Percentiles rank a stretch among this genome's conserved stretches.
Evolutionary conservation across 2,329 filamentous ascomycete genomes (phyloP).

Genomic region (Alternaria brassicicola): DNA sequence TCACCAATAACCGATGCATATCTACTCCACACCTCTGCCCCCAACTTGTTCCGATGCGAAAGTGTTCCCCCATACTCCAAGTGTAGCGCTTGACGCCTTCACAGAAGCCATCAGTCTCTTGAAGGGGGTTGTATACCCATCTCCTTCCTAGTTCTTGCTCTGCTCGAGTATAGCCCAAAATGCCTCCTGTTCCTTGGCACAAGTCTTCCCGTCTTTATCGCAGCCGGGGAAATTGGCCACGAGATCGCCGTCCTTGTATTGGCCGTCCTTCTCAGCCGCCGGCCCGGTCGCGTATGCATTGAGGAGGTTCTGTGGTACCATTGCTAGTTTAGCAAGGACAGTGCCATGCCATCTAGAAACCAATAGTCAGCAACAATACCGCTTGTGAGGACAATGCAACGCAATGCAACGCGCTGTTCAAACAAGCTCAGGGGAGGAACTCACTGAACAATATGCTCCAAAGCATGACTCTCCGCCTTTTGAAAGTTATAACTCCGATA

Average conservation of each 20-base stretch:
- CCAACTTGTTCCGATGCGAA: neutral
- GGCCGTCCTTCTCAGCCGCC: constrained; percentile 51
- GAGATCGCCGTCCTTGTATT: constrained; percentile 84
- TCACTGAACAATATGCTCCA: constrained; percentile 66
- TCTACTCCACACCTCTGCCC: neutral
- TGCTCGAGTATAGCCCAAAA: constrained; percentile 50
- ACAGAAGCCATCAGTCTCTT: neutral
- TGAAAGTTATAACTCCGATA: constrained; percentile 96
- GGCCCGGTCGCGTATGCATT: constrained; percentile 72
- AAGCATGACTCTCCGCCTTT: constrained; percentile 87
- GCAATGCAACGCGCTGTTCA: neutral
- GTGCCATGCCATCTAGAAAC: constrained; percentile 88
- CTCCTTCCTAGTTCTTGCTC: constrained; percentile 9
- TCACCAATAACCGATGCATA: neutral
- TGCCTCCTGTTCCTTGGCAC: constrained; percentile 72
- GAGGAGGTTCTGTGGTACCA: constrained; percentile 84
- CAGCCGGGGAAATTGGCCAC: constrained; percentile 81
- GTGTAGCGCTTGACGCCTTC: no score
- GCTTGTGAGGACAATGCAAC: neutral
- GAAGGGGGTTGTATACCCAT: no score
- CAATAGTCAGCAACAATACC: neutral
- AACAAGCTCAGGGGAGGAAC: constrained; percentile 18
- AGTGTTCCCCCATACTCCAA: neutral
- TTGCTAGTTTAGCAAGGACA: constrained; percentile 83
- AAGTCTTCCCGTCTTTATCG: constrained; percentile 64